These are phyloP conservation scores for Tetrastigma voinierianum DNA, from an alignment of 164 flowering plant genomes.

Conservation along the genomic window DNA sequence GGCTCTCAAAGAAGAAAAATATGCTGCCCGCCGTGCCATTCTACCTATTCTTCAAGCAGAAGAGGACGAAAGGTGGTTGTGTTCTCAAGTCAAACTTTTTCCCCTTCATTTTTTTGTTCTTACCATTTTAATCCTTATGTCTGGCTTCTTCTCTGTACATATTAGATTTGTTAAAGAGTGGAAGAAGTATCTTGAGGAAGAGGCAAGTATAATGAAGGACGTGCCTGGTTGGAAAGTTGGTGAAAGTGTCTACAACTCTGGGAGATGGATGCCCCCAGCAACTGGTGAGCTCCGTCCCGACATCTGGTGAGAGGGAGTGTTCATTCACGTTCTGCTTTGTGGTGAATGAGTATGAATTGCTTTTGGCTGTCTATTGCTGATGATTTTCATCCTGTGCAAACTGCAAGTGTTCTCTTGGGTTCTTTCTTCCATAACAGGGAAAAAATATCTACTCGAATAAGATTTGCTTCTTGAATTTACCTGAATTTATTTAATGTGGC, in stretches of 20 bases:
- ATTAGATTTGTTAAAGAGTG: slow-evolving; percentile 92
- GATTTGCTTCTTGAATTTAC: too few species aligned
- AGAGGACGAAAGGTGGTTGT: slow-evolving; percentile 85
- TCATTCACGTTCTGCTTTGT: too few species aligned
- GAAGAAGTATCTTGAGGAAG: slow-evolving; percentile 87
- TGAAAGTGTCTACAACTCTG: slow-evolving; percentile 88
- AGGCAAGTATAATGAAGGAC: slow-evolving; percentile 93
- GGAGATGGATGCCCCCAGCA: slow-evolving; percentile 98
- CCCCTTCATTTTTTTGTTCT: background rate
- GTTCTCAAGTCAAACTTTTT: background rate
- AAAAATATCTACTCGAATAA: too few species aligned
- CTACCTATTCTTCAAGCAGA: slow-evolving; percentile 94
- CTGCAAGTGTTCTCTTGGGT: too few species aligned
- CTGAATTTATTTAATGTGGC: too few species aligned
- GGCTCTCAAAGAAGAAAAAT: slow-evolving; percentile 89
- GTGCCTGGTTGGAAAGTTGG: slow-evolving; percentile 99
- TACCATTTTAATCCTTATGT: background rate
- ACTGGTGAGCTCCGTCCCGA: slow-evolving; percentile 95
- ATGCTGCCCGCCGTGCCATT: slow-evolving; percentile 87
- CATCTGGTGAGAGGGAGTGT: slow-evolving; percentile 55
- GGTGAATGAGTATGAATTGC: too few species aligned
- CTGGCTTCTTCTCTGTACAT: background rate
- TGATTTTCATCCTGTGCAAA: too few species aligned
- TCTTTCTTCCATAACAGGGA: too few species aligned
- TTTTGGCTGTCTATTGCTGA: too few species aligned